A percentile compares a stretch with the other conserved stretches of the same genome.
These are phyloP conservation scores for Neurospora intermedia DNA, from an alignment of 495 filamentous ascomycete species.

Conservation along the genomic window DNA sequence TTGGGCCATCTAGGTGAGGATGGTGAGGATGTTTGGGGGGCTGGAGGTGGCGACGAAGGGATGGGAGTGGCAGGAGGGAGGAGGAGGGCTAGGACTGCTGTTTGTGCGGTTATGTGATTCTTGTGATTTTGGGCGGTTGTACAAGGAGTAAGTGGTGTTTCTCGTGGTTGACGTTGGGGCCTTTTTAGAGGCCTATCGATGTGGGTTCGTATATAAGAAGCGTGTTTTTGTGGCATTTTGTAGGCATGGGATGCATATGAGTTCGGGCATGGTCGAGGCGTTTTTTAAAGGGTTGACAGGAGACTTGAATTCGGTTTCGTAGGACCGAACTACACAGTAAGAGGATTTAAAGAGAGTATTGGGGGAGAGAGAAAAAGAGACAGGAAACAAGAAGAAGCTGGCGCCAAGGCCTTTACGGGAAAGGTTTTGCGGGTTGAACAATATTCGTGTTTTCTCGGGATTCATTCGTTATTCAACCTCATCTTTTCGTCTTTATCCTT, in stretches of 20 bases:
- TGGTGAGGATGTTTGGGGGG: constrained; percentile 11
- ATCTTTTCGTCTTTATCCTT: not conserved
- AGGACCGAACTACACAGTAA: not conserved
- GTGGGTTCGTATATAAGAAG: not conserved
- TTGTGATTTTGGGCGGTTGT: constrained; percentile 24
- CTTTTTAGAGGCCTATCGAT: not conserved
- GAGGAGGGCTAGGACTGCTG: constrained; percentile 42
- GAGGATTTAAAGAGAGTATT: no score
- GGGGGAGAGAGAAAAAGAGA: not conserved
- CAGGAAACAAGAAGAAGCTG: not conserved
- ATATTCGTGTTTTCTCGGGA: not conserved
- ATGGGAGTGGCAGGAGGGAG: constrained; percentile 15
- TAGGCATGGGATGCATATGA: not conserved
- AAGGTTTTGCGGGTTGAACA: not conserved
- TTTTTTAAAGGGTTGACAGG: not conserved
- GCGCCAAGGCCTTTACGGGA: not conserved
- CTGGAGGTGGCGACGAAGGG: not conserved
- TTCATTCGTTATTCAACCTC: not conserved
- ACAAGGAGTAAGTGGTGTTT: not conserved
- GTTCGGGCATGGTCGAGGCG: not conserved
- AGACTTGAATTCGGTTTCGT: not conserved
- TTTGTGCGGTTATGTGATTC: constrained; percentile 37
- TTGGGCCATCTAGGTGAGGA: constrained; percentile 43
- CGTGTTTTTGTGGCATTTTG: not conserved
- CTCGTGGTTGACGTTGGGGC: not conserved